Evolutionary conservation across 371 early-diverging fungal species (phyloP).

Genomic region (Mortierella sp.): DNA sequence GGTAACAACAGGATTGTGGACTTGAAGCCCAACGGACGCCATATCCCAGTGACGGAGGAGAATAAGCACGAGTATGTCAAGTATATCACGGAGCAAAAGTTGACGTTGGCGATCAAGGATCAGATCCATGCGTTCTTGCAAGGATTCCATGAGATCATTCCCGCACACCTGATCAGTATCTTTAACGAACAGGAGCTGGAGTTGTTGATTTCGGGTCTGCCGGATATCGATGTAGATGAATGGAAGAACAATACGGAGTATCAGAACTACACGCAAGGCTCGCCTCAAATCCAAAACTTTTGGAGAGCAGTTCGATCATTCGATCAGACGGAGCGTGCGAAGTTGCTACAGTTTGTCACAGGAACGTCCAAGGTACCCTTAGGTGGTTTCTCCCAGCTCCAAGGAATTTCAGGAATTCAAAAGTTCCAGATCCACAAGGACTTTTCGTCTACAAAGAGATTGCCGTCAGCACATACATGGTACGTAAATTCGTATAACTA

Average conservation of each 20-base stretch:
- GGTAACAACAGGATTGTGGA: slow-evolving; percentile 90
- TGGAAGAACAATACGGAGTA: slow-evolving; percentile 99
- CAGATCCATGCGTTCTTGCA: slow-evolving; percentile 94
- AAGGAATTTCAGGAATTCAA: slow-evolving; percentile 95
- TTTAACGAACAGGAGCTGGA: slow-evolving; percentile 99
- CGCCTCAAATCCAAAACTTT: slow-evolving; percentile 98
- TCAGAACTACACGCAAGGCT: slow-evolving; percentile 86
- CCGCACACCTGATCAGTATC: slow-evolving; percentile 89
- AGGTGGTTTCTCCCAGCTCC: slow-evolving; percentile 95
- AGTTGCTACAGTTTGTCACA: slow-evolving; percentile 98
- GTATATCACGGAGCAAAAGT: slow-evolving; percentile 90
- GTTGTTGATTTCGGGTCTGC: slow-evolving; percentile 97
- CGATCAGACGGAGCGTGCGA: slow-evolving; percentile 97
- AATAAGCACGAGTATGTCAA: slow-evolving; percentile 98
- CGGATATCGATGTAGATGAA: slow-evolving; percentile 99
- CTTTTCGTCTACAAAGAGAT: slow-evolving; percentile 85
- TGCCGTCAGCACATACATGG: slow-evolving; percentile 99
- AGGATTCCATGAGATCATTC: slow-evolving; percentile 98
- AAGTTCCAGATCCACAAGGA: slow-evolving; percentile 99
- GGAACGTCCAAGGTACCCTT: slow-evolving; percentile 99
- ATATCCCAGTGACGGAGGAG: slow-evolving; percentile 94
- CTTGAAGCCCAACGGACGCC: slow-evolving; percentile 90
- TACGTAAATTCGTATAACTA: slow-evolving; percentile 57
- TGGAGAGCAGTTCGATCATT: slow-evolving; percentile 99
- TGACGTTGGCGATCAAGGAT: slow-evolving; percentile 90